phyloP scores from a whole-genome alignment of 495 filamentous ascomycete genomes.

The Penicillium robsamsonii region DNA sequence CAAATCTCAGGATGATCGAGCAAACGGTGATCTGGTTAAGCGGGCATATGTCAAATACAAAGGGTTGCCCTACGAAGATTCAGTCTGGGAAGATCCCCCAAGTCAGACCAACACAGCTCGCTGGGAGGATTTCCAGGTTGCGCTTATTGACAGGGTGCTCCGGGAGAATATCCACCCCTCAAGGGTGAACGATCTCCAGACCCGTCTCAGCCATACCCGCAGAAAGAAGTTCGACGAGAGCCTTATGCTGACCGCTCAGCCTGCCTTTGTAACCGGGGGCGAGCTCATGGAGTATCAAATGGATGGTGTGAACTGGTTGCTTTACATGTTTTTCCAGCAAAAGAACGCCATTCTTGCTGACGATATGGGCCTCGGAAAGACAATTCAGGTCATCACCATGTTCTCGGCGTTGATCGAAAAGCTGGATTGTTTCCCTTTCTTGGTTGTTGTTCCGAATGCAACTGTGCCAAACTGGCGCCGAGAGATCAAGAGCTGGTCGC shows the following conservation, averaged over 20 bases:
- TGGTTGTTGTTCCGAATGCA: constrained; percentile 89
- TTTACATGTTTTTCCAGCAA: constrained; percentile 78
- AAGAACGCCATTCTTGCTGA: constrained; percentile 94
- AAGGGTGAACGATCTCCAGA: constrained; percentile 49
- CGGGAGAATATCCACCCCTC: constrained; percentile 67
- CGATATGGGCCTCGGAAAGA: constrained; percentile 99
- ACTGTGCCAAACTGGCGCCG: constrained; percentile 96
- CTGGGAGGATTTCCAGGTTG: constrained; percentile 77
- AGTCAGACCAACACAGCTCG: constrained; percentile 59
- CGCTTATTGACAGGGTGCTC: constrained; percentile 80
- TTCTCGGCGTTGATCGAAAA: constrained; percentile 75
- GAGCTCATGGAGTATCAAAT: constrained; percentile 91
- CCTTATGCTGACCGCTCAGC: constrained; percentile 70
- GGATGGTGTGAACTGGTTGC: constrained; percentile 95
- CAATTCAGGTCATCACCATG: constrained; percentile 86
- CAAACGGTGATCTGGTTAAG: constrained; percentile 46
- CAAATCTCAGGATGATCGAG: constrained; percentile 28
- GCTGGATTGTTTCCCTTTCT: constrained; percentile 85
- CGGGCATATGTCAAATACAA: constrained; percentile 83
- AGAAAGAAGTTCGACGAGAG: constrained; percentile 60
- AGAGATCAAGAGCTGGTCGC: constrained; percentile 93
- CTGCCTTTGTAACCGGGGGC: constrained; percentile 68
- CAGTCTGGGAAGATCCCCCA: constrained; percentile 86
- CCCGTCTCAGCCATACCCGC: constrained; percentile 61
- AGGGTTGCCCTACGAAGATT: constrained; percentile 90